Base-by-base conservation (phyloP, 129 eudicot genomes). In the Silybum marianum region DNA sequence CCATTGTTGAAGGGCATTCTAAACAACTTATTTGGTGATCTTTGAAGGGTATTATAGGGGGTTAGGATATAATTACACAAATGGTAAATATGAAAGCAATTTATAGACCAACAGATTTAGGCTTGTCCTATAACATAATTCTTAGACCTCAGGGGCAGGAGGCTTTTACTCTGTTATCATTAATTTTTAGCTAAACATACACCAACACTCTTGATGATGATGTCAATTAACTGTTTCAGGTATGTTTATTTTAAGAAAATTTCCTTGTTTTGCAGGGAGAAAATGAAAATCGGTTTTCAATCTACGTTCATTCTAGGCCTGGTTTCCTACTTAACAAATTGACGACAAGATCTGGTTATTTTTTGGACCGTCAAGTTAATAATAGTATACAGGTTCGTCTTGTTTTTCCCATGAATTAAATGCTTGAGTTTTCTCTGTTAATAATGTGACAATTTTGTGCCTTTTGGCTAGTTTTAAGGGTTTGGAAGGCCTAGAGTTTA, bases 271-370 rank as follows among this genome's bases (percentile, higher is more conserved):
- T 85, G 83, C 87, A 94, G 98, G 96, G 90, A 51, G 98, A 90
- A 40, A 79, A 71, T 75, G 96, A 94, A 77, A 83, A 89, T 76
- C 89, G 80, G 9, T 94, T 89, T 88, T 92, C 98, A 7, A 86
- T 94, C 14, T 90, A 79, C 28, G 98, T 94, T 78, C 98, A 94
- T 88, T 90, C 98, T 19, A 88, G 98, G 81, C 98, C 97, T 77
- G 98, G 98, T 70, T 94, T 94, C 87, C 83, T 92, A 69, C 88
- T 94, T 71, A 90, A 87, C 86, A 85, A 78, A 74, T 87, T 86
- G 78, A 92, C 94, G 28, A 92, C 98, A 86, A 92, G 88, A 89
- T 94, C 97, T 38, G 30, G 16, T 13, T 92, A 84, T 84, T 94
- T 94, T 87, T 80, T 92, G 71, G 80, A 87, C 69, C 97, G 97